Evolutionary conservation across 2,329 filamentous ascomycete species (phyloP), one percentile per base, ranked within the genome.

Genomic region (Diaporthe aspalathi): DNA sequence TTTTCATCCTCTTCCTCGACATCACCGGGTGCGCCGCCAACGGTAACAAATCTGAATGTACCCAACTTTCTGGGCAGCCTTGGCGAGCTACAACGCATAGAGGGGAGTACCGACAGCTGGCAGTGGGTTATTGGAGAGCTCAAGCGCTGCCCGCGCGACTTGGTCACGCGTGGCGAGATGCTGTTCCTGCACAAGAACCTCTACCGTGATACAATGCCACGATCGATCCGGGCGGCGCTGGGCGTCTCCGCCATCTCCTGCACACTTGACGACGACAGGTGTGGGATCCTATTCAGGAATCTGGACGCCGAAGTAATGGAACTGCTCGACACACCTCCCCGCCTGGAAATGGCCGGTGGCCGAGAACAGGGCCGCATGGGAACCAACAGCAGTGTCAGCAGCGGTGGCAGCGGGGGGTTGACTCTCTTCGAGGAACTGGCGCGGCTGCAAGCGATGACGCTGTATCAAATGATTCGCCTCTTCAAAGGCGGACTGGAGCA

Each of bases 391-490:
- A 22, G 12, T 9, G 7, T 11, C 16, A 20, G n/a, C 17, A 24
- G 17, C 6, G 40, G 40, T 4, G 7, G 9, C 16, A 20, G n/a
- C 17, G 17, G 17, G 5, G 40, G 40, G 4, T 9, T 52, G 35
- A 70, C 38, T 14, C 57, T 70, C 3, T n/a, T 67, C 20, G 67
- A 70, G 7, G 67, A 67, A 27, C 50, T 72, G 22, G 67, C 45
- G 14, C 53, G 47, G 27, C 70, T 72, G 50, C 70, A 72, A 50
- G 70, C 68, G n/a, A 29, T 68, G 38, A 45, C 52, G 27, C 49
- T 72, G n/a, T 72, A 67, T 49, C 67, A 72, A 24, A 72, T 70
- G 35, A 70, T 72, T 40, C 53, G 70, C 16, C n/a, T 72, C 7
- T 72, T 70, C 38, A 38, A 57, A 2, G 70, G 70, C 27, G 67